Evolutionary conservation across 83 land plant genomes (phyloP).

Genomic region (Larix sibirica): DNA sequence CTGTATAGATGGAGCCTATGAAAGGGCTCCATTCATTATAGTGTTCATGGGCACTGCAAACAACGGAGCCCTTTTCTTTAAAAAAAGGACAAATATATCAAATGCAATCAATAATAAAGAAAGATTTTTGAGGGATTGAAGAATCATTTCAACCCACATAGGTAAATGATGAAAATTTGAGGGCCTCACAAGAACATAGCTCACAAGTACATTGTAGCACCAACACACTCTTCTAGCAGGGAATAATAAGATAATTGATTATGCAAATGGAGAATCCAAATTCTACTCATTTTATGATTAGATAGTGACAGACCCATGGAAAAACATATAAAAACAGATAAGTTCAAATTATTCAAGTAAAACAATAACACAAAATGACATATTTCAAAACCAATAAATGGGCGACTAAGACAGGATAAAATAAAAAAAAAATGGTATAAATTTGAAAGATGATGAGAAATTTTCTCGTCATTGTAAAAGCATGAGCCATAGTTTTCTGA

Average conservation of each 20-base stretch:
- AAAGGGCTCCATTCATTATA: conserved; percentile 24
- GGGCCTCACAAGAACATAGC: too few species aligned
- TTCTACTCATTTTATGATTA: neutral
- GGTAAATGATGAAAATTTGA: neutral
- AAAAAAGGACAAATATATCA: neutral
- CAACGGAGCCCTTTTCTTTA: conserved; percentile 15
- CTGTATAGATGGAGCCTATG: conserved; percentile 18
- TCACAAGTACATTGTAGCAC: neutral
- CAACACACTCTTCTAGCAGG: neutral
- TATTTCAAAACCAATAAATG: neutral
- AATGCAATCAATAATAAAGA: neutral
- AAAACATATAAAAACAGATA: neutral
- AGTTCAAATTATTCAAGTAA: neutral
- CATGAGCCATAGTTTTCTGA: too few species aligned
- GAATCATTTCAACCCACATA: neutral
- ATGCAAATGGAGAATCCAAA: neutral
- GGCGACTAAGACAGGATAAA: neutral
- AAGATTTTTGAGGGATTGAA: neutral
- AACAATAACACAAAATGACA: neutral
- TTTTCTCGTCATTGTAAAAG: too few species aligned
- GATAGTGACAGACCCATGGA: neutral
- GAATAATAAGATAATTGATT: neutral
- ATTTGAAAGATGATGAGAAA: too few species aligned
- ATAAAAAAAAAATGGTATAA: too few species aligned
- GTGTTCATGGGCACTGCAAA: conserved; percentile 30